phyloP scores from a whole-genome alignment of 345 rosid genomes.

The Dipteronia sinensis region DNA sequence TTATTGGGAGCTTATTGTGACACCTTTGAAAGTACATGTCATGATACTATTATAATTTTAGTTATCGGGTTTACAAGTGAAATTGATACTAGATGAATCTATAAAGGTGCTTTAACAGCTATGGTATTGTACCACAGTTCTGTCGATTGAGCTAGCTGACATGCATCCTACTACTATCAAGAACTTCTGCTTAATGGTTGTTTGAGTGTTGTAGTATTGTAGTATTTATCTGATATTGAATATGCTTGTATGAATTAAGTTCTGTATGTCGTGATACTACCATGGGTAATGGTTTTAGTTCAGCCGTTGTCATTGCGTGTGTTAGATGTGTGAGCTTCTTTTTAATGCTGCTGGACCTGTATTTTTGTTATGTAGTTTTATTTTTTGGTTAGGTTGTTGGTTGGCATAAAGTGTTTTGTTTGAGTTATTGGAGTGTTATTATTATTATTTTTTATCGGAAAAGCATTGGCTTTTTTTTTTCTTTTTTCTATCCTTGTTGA shows the following conservation, averaged over 20 bases:
- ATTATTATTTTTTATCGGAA: slow-evolving; percentile 2
- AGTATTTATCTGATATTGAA: background rate
- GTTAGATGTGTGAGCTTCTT: background rate
- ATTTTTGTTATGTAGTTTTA: background rate
- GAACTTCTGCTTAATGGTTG: background rate
- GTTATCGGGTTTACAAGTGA: background rate
- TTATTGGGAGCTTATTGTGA: slow-evolving; percentile 56
- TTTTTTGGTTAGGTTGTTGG: background rate
- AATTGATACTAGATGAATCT: background rate
- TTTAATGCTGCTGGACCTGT: background rate
- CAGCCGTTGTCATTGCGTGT: background rate
- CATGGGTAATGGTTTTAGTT: background rate
- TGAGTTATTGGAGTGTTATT: background rate
- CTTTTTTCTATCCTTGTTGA: background rate
- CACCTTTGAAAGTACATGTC: slow-evolving; percentile 32
- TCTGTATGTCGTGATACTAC: background rate
- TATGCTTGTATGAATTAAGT: background rate
- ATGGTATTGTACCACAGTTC: background rate
- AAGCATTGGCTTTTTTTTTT: background rate
- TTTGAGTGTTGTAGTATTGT: background rate
- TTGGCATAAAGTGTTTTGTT: slow-evolving; percentile 9
- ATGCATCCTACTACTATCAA: background rate
- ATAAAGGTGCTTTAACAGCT: background rate
- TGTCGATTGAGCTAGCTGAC: background rate
- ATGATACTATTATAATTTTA: slow-evolving; percentile 13